phyloP scores from a whole-genome alignment of 208 protist genomes.

The Phytomonas serpens region DNA sequence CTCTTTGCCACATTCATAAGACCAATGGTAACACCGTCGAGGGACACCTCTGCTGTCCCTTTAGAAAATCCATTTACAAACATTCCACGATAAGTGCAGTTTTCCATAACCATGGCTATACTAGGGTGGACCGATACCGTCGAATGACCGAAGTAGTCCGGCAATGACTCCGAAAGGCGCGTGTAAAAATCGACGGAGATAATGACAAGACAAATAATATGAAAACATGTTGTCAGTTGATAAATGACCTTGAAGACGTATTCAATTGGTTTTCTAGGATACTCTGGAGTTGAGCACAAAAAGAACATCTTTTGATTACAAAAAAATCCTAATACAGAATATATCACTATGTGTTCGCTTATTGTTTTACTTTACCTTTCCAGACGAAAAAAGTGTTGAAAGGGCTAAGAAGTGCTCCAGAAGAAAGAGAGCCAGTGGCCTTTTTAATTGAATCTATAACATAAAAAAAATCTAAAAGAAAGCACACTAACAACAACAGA shows the following conservation, averaged over 20 bases:
- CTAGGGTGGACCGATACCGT: slow-evolving; percentile 24
- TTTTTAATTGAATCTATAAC: not conserved
- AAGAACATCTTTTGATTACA: slow-evolving; percentile 48
- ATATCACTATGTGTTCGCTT: not conserved
- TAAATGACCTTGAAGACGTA: slow-evolving; percentile 64
- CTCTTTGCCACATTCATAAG: slow-evolving; percentile 64
- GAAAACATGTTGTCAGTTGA: slow-evolving; percentile 27
- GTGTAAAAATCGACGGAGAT: slow-evolving; percentile 65
- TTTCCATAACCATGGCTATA: slow-evolving; percentile 34
- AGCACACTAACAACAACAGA: slow-evolving; percentile 4
- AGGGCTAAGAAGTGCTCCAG: not conserved
- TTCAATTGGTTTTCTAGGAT: slow-evolving; percentile 53
- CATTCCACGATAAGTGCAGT: slow-evolving; percentile 49
- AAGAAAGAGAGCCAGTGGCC: not conserved
- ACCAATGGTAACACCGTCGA: slow-evolving; percentile 34
- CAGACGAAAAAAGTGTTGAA: not conserved
- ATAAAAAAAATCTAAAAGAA: not conserved
- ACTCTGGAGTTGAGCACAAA: slow-evolving; percentile 58
- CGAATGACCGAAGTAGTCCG: slow-evolving; percentile 41
- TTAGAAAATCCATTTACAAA: slow-evolving; percentile 33
- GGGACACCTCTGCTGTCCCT: slow-evolving; percentile 21
- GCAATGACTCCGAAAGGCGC: slow-evolving; percentile 40
- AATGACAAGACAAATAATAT: slow-evolving; percentile 42
- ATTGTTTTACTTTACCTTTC: not conserved
- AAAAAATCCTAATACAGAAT: not conserved